A percentile compares a stretch with the other conserved stretches of the same genome.
phyloP scores from a whole-genome alignment of 2,329 filamentous ascomycete genomes.

The Coleophoma eucalyptorum region DNA sequence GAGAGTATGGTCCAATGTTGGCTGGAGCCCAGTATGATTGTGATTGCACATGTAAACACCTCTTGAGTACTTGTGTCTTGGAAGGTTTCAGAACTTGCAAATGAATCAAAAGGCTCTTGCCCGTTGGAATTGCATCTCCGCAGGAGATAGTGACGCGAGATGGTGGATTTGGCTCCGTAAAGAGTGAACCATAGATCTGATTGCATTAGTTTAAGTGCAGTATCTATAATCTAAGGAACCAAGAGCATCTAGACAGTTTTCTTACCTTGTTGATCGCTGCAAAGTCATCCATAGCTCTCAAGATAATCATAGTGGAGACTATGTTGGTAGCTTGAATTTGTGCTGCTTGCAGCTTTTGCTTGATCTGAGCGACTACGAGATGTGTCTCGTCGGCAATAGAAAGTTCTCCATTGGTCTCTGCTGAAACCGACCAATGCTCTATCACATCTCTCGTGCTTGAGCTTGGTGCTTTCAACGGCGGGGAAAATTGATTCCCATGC shows the following conservation, averaged over 20 bases:
- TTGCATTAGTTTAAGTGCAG: background rate
- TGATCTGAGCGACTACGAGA: conserved; percentile 44
- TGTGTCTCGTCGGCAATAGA: conserved; percentile 43
- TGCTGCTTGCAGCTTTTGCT: conserved; percentile 31
- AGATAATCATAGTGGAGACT: conserved; percentile 59
- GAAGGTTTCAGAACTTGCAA: conserved; percentile 28
- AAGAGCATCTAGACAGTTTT: background rate
- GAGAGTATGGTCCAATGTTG: conserved; percentile 96
- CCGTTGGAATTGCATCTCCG: conserved; percentile 59
- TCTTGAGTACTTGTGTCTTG: conserved; percentile 31
- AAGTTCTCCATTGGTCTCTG: background rate
- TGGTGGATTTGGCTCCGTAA: conserved; percentile 76
- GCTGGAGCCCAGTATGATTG: conserved; percentile 96
- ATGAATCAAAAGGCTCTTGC: conserved; percentile 57
- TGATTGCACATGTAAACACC: conserved; percentile 83
- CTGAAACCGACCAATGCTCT: conserved; percentile 15
- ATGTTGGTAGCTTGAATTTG: conserved; percentile 38
- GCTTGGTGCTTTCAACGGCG: no score
- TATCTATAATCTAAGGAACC: background rate
- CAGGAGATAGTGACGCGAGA: conserved; percentile 80
- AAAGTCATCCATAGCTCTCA: conserved; percentile 81
- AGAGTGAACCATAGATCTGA: conserved; percentile 67
- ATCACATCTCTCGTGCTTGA: background rate
- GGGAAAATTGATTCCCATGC: background rate
- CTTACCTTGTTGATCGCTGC: conserved; percentile 58